These are phyloP conservation scores for Suhomyces taliae DNA, from an alignment of 1,139 yeast species.

Conservation along the genomic window DNA sequence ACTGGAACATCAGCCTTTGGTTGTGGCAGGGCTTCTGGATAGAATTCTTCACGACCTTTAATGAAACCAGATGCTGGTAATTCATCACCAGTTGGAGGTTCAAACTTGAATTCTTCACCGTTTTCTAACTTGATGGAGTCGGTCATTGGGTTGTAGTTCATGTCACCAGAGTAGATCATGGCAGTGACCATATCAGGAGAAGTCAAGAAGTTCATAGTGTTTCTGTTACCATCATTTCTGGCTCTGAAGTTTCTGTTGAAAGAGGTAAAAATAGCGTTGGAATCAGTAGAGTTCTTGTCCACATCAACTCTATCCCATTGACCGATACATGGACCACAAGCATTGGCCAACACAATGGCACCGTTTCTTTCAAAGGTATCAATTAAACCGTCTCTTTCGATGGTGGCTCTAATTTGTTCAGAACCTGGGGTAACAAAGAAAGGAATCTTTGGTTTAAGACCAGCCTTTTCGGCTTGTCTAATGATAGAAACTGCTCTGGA, in stretches of 20 bases:
- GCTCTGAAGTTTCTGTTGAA: conserved; percentile 97
- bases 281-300: conserved; percentile 61
- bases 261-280: conserved; percentile 88
- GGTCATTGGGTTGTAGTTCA: conserved; percentile 82
- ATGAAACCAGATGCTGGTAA: conserved; percentile 80
- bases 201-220: conserved; percentile 93
- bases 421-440: conserved; percentile 97
- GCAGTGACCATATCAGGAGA: conserved; percentile 98
- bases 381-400: conserved; percentile 89
- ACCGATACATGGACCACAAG: conserved; percentile 99
- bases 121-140: conserved; percentile 66
- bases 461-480: conserved; percentile 78
- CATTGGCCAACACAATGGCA: conserved; percentile 90
- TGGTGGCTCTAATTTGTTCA: conserved; percentile 97
- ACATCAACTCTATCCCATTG: conserved; percentile 90
- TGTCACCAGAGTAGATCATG: conserved; percentile 89
- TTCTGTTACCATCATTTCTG: conserved; percentile 96
- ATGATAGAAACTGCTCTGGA: conserved; percentile 88
- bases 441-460: conserved; percentile 88
- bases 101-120: conserved; percentile 73
- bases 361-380: conserved; percentile 80
- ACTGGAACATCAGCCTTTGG: conserved; percentile 70
- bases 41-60: conserved; percentile 77
- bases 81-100: conserved; percentile 74
- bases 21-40: conserved; percentile 79